Base-by-base conservation (phyloP, 495 filamentous ascomycete species). In the Chaetomium fimeti region DNA sequence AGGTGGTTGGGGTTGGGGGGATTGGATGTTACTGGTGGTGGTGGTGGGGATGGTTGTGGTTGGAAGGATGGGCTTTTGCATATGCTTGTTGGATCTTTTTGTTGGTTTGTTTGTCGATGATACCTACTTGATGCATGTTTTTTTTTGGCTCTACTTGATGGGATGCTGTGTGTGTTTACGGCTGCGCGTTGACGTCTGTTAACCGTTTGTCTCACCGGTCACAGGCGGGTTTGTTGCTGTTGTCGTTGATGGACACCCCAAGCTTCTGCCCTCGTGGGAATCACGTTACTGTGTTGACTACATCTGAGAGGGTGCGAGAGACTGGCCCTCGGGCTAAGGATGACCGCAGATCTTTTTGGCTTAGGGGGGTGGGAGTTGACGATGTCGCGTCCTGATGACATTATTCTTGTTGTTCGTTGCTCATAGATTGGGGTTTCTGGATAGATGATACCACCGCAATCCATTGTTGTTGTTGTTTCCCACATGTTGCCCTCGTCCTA, bases 91-190 rank as follows among this genome's bases (percentile, higher is more conserved):
- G 45, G 45, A 49, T 53, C n/a, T 48, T 32, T 57, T 47, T 43
- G 38, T 54, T 61, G 20, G 22, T 57, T 32, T 29, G 15, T 56
- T 57, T 43, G 63, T 57, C 28, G 48, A 48, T 59, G 57, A 59
- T 59, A 59, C 57, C 57, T 59, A 59, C 57, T 42, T 59, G 25
- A 36, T 48, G 24, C 42, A 48, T 48, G 48, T 47, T 49, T 11
- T 11, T 40, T 40, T 40, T 32, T 32, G 29, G 32, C 32, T 36
- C 32, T 36, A 36, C 5, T 9, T 36, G 32, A 36, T 36, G 32
- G 32, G 32, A 43, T 43, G 40, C 2, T 43, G 11, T 40, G 40
- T 43, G 45, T 49, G 45, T 49, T 49, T 49, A 22, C 32, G 8
- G 32, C 8, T 36, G 32, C 12, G 8, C 32, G 12, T 36, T 9